Base-by-base conservation (phyloP, 345 rosid genomes). In the Aquilaria sinensis region DNA sequence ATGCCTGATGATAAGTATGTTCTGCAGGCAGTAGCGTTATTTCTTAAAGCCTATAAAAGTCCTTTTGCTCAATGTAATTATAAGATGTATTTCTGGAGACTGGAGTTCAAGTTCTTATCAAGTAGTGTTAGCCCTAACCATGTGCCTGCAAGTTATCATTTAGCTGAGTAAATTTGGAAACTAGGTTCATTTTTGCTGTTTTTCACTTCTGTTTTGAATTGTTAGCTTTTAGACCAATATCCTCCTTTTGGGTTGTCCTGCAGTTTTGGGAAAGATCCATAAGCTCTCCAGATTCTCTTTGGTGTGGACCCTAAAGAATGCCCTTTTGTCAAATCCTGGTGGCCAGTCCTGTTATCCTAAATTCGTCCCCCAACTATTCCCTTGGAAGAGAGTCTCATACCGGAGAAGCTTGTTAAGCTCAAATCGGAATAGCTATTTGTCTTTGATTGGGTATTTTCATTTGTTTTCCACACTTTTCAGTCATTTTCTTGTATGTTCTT, bases 381-480 rank as follows among this genome's bases (percentile, higher is more conserved):
- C 97, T 16, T 90, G 92, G 95, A 94, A 94, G 80, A 85, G 99
- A 81, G 77, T 80, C 66, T 72, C 86, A 47, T 84, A 72, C 59
- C 64, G 89, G 92, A 85, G 83, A 72, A 77, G 74, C 65, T 77
- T 76, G 62, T 75, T 72, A 69, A 73, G 70, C 70, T 68, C 83
- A 55, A 68, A 67, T 47, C 67, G 70, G 62, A 69, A 58, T 64
- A 73, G 78, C 51, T 81, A 91, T 58, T 75, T 78, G 57, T 72
- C 87, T 68, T 66, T 81, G 61, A 83, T 81, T 49, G 77, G 99
- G 96, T 94, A 80, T 33, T 12, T 47, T 62, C 8, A 37, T 73
- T 53, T 52, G 59, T n/a, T 65, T 76, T 64, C 58, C 72, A 65
- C 59, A 49, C 70, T 63, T 64, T 64, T 60, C 53, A 62, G 32